A percentile compares a stretch with the other conserved stretches of the same genome.
These are phyloP conservation scores for Xylariales sp. DNA, from an alignment of 2,329 filamentous ascomycete species.

Conservation along the genomic window DNA sequence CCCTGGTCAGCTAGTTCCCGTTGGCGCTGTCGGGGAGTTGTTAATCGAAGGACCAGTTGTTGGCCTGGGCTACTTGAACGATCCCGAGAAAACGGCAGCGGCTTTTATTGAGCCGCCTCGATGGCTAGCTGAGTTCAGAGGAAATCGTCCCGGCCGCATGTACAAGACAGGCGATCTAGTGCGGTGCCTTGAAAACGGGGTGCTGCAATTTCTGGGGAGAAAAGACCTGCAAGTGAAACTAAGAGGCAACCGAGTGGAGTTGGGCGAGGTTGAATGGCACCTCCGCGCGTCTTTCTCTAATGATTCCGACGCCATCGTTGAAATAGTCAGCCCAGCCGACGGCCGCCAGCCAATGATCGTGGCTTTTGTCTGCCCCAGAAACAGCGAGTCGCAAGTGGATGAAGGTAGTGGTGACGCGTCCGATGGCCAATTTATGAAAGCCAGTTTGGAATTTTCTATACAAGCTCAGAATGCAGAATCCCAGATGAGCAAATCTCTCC, in stretches of 20 bases:
- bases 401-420: no score
- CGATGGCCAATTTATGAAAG: conserved; percentile 44
- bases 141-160: conserved; percentile 64
- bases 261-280: conserved; percentile 56
- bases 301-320: conserved; percentile 53
- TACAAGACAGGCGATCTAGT: conserved; percentile 52
- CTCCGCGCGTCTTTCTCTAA: conserved; percentile 36
- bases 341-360: conserved; percentile 24
- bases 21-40: conserved; percentile 52
- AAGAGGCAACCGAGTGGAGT: conserved; percentile 59
- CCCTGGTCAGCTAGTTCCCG: conserved; percentile 43
- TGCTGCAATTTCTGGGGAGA: conserved; percentile 54
- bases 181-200: conserved; percentile 53
- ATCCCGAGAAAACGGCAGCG: conserved; percentile 50
- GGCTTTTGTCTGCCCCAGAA: conserved; percentile 17
- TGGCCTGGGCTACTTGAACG: conserved; percentile 55
- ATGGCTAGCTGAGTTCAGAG: conserved; percentile 20
- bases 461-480: conserved; percentile 50
- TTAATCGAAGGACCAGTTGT: conserved; percentile 54
- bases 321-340: conserved; percentile 53
- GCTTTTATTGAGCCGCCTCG: conserved; percentile 56
- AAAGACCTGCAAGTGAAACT: conserved; percentile 63
- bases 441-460: conserved; percentile 35
- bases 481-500: conserved; percentile 27
- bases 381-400: no score